Evolutionary conservation across 768 basidiomycete species (phyloP), one percentile per base, ranked within the genome.

Genomic region (Boletus tylopilopsis): DNA sequence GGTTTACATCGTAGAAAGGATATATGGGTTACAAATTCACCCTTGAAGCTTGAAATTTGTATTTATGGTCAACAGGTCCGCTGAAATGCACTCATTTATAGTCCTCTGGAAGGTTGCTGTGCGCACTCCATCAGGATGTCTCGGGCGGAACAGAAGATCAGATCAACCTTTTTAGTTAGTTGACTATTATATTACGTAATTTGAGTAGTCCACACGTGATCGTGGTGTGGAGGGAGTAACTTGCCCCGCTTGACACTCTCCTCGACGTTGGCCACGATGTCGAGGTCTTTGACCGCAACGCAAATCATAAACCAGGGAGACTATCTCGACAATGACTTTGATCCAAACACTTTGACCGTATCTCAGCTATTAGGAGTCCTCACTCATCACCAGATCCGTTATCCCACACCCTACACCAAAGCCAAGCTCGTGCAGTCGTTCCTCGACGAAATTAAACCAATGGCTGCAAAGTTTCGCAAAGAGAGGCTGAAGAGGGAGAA

Each of bases 321-420:
- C 67, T 93, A 93, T 67, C 81, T 93, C 52, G 76, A 88, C 52
- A 78, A 81, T 10, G 81, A 85, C 61, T 93, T 91, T 47, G 83
- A 93, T 56, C 82, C 91, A 16, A 54, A 76, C 2, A 69, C 77
- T 2, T 77, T 93, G 46, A 93, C 90, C 1, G 80, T 92, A 23
- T 78, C 88, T n/a, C 88, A 92, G 61, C 74, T 93, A 6, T 76
- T 88, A 11, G 90, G 88, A 38, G 72, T 93, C 27, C 75, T 93
- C 48, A 79, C 81, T 35, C 85, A 81, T 62, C 90, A 93, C 68
- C 83, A 85, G 56, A 71, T 91, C 63, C 76, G 74, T 37, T 89
- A 83, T 67, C 85, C 88, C 8, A 76, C 81, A 7, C 84, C 84
- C 2, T 83, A 87, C 65, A 84, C 84, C 37, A 93, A 93, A 62